Percentiles rank a stretch among this genome's conserved stretches.
phyloP scores from a whole-genome alignment of 176 grass and related monocot genomes.

The Musa beccarii region DNA sequence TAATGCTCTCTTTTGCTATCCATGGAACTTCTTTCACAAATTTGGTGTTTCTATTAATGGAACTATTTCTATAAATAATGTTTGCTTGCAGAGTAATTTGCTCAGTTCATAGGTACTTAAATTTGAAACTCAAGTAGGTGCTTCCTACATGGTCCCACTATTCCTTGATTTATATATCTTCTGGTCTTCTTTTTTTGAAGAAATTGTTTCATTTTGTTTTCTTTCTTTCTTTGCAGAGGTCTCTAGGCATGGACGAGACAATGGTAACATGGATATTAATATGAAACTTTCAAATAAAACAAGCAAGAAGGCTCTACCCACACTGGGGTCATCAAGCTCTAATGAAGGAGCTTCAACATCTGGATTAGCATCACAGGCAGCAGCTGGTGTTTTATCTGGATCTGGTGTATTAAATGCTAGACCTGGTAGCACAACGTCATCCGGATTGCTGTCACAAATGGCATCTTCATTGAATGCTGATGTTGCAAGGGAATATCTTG shows the following conservation, averaged over 20 bases:
- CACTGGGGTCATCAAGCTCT: slow-evolving; percentile 34
- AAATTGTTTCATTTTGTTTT: neutral
- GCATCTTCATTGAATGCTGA: slow-evolving; percentile 80
- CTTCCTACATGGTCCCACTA: too few relatives aligned
- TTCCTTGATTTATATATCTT: too few relatives aligned
- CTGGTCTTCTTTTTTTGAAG: too few relatives aligned
- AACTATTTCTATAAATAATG: too few relatives aligned
- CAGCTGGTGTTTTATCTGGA: slow-evolving; percentile 89
- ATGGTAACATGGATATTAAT: slow-evolving; percentile 61
- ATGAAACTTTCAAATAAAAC: slow-evolving; percentile 52
- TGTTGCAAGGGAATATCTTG: slow-evolving; percentile 85
- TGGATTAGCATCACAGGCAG: slow-evolving; percentile 78
- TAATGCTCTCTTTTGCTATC: too few relatives aligned
- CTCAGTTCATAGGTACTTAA: too few relatives aligned
- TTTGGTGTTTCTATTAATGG: too few relatives aligned
- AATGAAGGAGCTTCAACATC: slow-evolving; percentile 87
- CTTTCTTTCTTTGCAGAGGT: slow-evolving; percentile 42
- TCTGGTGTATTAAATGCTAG: slow-evolving; percentile 97
- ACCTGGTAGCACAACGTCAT: slow-evolving; percentile 96
- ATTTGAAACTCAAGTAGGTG: too few relatives aligned
- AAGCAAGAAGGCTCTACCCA: slow-evolving; percentile 41
- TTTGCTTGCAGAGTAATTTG: too few relatives aligned
- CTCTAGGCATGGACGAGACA: slow-evolving; percentile 80
- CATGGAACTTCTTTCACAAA: too few relatives aligned
- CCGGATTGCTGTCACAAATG: slow-evolving; percentile 88